Evolutionary conservation across 1,284 basidiomycete species (phyloP), one percentile per base, ranked within the genome.

Genomic region (Melampsora americana): DNA sequence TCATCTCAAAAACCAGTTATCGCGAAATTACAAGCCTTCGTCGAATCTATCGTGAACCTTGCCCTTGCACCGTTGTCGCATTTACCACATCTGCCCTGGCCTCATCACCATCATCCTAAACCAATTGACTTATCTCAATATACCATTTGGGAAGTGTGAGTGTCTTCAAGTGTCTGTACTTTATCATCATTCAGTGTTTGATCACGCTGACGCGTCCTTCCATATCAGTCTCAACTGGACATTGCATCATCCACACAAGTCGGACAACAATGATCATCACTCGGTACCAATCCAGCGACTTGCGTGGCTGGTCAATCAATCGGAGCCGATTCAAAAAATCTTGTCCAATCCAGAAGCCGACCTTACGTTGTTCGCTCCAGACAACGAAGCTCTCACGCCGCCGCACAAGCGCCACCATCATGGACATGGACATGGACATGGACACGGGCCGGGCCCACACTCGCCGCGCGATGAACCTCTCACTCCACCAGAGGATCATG

Each of bases 301-400:
- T 35, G 80, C 79, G 1, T 79, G 78, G 77, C 77, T 80, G n/a
- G 75, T 79, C 67, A 81, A 81, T 74, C 73, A 77, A 7, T 65
- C 70, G 2, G 16, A 50, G 28, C 44, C 70, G 11, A 48, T 65
- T 18, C 60, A 65, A 64, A 50, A 72, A 23, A 35, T 35, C 23
- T 61, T 72, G 1, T 65, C 44, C 7, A 35, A 72, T 14, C 70
- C 70, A 1, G 23, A 65, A 20, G 61, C 61, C 30, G 53, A 35
- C 28, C 48, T 78, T 67, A 80, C 80, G 0, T 78, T 81, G 11
- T 80, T 81, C 69, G 80, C 80, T 5, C 80, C 80, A 1, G 80
- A 80, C 61, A 79, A 82, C 67, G 61, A 72, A 16, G 80, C 81
- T 1, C 77, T 82, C 4, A 79, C 78, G 5, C 79, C 79, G 0